Evolutionary conservation across 2,329 filamentous ascomycete genomes (phyloP).

Genomic region (Knoxdaviesia proteae): DNA sequence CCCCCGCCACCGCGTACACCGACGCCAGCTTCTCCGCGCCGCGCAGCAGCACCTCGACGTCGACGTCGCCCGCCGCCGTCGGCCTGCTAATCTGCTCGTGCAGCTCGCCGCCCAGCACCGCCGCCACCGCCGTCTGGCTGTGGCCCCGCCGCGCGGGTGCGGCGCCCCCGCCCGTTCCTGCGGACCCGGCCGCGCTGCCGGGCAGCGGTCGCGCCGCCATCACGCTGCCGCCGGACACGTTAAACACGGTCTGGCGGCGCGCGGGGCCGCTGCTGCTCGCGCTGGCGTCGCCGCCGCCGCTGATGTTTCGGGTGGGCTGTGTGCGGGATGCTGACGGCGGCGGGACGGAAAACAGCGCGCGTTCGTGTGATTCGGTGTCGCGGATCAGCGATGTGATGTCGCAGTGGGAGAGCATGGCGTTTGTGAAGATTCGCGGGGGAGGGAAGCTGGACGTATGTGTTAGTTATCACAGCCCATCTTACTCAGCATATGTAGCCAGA

Average conservation of each 20-base stretch:
- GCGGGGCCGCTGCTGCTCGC: conserved; percentile 16
- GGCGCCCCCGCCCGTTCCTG: conserved; percentile 8
- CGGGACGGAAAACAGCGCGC: conserved; percentile 83
- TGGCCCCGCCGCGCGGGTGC: conserved; percentile 24
- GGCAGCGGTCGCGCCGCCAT: conserved; percentile 31
- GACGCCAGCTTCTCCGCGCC: conserved; percentile 79
- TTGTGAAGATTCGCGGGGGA: conserved; percentile 84
- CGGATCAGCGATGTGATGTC: conserved; percentile 91
- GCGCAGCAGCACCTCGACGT: conserved; percentile 65
- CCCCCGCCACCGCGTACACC: conserved; percentile 70
- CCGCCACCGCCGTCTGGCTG: conserved; percentile 62
- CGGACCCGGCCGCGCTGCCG: conserved; percentile 12
- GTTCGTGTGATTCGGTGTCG: conserved; percentile 85
- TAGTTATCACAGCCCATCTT: background rate
- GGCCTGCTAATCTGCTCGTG: conserved; percentile 51
- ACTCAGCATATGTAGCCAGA: background rate
- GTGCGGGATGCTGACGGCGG: conserved; percentile 28
- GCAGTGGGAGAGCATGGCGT: conserved; percentile 67
- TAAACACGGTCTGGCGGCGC: conserved; percentile 44
- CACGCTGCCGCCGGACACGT: conserved; percentile 40
- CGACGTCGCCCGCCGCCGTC: conserved; percentile 45
- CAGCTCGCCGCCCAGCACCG: conserved; percentile 71
- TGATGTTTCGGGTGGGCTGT: conserved; percentile 8
- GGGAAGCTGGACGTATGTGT: conserved; percentile 44
- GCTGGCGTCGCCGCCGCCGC: conserved; percentile 19